Evolutionary conservation across 371 early-diverging fungal species (phyloP).

Genomic region (Fennellomyces sp.): DNA sequence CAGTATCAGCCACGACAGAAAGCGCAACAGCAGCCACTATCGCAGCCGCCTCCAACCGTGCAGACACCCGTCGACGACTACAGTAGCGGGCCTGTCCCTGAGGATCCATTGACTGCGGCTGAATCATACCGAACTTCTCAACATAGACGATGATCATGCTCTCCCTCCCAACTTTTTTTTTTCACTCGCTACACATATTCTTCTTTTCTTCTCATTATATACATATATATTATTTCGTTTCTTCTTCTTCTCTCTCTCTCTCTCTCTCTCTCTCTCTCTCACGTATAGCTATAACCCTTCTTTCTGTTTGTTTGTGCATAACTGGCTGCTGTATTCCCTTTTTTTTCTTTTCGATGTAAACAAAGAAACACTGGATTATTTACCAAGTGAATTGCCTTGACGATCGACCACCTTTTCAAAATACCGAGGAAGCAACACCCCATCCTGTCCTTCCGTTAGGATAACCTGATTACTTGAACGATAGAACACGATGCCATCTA

Average conservation of each 20-base stretch:
- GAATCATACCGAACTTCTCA: slow-evolving; percentile 23
- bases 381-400: slow-evolving; percentile 18
- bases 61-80: neutral
- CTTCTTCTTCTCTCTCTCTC: neutral
- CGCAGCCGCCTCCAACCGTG: slow-evolving; percentile 1
- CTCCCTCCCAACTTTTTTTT: slow-evolving; percentile 3
- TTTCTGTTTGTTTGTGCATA: slow-evolving; percentile 1
- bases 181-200: neutral
- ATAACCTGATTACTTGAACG: slow-evolving; percentile 80
- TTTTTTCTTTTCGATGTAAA: slow-evolving; percentile 6
- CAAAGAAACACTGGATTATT: neutral
- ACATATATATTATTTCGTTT: neutral
- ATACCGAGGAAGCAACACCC: slow-evolving; percentile 64
- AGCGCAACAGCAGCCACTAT: neutral
- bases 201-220: neutral
- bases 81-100: slow-evolving; percentile 24
- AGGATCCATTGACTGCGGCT: slow-evolving; percentile 29
- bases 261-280: slow-evolving; percentile 3
- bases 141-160: slow-evolving; percentile 20
- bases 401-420: slow-evolving; percentile 59
- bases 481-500: slow-evolving; percentile 79
- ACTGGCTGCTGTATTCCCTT: slow-evolving; percentile 7
- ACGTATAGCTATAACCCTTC: neutral
- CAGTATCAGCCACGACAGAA: neutral
- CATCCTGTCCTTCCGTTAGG: slow-evolving; percentile 69